Base-by-base conservation (phyloP, 352 stramenopile species). In the Globisporangium iwayamae region DNA sequence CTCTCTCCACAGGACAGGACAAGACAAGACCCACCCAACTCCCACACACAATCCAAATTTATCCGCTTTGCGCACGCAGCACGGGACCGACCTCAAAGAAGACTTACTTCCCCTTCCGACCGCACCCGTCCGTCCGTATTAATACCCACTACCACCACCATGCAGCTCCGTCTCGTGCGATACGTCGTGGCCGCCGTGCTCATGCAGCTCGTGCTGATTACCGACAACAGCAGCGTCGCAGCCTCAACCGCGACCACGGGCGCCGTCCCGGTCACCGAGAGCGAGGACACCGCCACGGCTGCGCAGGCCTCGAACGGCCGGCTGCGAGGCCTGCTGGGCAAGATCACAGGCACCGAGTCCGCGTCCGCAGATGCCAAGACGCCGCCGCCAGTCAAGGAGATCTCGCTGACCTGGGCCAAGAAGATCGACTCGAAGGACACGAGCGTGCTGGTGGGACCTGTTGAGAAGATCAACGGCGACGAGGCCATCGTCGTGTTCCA, bases 401-500 rank as follows among this genome's bases (percentile, higher is more conserved):
- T 90, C 38, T 34, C 53, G 25, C 61, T 69, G 0, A 34, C 60
- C 3, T 90, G 83, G 81, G 69, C 70, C 43, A 45, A 69, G 51
- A 60, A 63, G 10, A 55, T 61, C 28, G 48, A 77, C 47, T n/a
- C 52, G 8, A 58, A 59, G 48, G 60, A 65, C n/a, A 63, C 68
- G 58, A 74, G 65, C 58, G 57, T 62, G 51, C 63, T 86, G 43
- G 43, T 48, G 32, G 51, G 63, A 28, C 63, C 78, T 4, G 65
- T 85, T 4, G 75, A 83, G 57, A 88, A 84, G 64, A 82, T 92
- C 50, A 67, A 68, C 14, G 83, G 81, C 52, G 81, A 78, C 54
- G 74, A 89, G 59, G 81, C 79, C 10, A 78, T 90, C n/a, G 69
- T 92, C 5, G 78, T 92, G 50, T 92, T 90, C 59, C 74, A 81